A percentile compares a stretch with the other conserved stretches of the same genome.
These are phyloP conservation scores for Sphagnum contortum DNA, from an alignment of 225 moss, liverwort and hornwort genomes.

Conservation along the genomic window DNA sequence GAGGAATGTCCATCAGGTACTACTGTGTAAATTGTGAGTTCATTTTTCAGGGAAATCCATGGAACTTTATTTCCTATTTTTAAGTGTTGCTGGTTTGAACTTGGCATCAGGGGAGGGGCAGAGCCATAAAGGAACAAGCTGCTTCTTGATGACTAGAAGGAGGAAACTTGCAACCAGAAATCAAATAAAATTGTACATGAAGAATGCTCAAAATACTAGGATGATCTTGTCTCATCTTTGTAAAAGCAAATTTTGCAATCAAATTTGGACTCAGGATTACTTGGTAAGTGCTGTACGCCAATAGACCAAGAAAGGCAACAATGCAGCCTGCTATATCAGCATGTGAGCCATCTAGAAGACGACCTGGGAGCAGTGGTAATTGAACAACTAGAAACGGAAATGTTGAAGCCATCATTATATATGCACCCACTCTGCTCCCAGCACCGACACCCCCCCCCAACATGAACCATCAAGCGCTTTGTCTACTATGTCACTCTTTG, in stretches of 20 bases:
- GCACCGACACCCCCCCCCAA: constrained; percentile 3
- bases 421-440: constrained; percentile 69
- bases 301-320: constrained; percentile 42
- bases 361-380: constrained; percentile 73
- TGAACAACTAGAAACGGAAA: constrained; percentile 80
- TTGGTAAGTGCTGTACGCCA: constrained; percentile 81
- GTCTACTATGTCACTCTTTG: too few relatives aligned
- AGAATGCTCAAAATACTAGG: too few relatives aligned
- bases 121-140: too few relatives aligned
- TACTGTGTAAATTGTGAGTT: too few relatives aligned
- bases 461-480: background rate
- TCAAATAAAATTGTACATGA: too few relatives aligned
- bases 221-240: too few relatives aligned
- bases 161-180: too few relatives aligned
- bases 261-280: constrained; percentile 21
- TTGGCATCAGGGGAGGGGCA: too few relatives aligned
- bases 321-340: constrained; percentile 64
- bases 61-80: background rate
- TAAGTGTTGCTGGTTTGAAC: background rate
- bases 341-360: constrained; percentile 65
- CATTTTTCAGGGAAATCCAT: too few relatives aligned
- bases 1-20: background rate
- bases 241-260: background rate
- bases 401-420: constrained; percentile 86
- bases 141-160: too few relatives aligned